Percentiles rank a stretch among this genome's conserved stretches.
These are phyloP conservation scores for Peniophora sp. DNA, from an alignment of 1,284 basidiomycete species.

Conservation along the genomic window DNA sequence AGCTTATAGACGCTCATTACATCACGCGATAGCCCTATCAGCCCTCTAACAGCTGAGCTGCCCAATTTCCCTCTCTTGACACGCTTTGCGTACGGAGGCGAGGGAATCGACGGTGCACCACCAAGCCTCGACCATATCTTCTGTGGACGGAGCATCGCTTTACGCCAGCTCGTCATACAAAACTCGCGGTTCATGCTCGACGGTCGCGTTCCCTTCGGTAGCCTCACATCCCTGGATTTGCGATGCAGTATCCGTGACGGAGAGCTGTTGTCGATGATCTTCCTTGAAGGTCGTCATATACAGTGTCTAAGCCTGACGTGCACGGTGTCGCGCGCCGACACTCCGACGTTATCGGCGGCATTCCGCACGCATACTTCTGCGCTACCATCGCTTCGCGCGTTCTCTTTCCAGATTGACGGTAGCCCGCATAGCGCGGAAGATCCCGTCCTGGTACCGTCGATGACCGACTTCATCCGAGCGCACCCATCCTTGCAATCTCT, in stretches of 20 bases:
- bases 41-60: conserved; percentile 15
- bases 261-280: conserved; percentile 48
- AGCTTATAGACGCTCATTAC: background rate
- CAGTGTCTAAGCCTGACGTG: conserved; percentile 51
- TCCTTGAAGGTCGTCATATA: conserved; percentile 51
- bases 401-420: conserved; percentile 34
- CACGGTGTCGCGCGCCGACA: conserved; percentile 28
- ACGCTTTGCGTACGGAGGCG: conserved; percentile 44
- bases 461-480: conserved; percentile 58
- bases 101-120: conserved; percentile 26
- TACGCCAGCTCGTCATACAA: conserved; percentile 49
- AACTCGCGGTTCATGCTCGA: conserved; percentile 53
- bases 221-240: conserved; percentile 58
- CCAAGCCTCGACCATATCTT: conserved; percentile 38
- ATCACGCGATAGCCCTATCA: conserved; percentile 6
- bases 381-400: conserved; percentile 57
- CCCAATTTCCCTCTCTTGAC: conserved; percentile 51
- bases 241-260: conserved; percentile 43
- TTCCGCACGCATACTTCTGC: conserved; percentile 34
- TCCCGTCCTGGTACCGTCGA: conserved; percentile 56
- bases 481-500: conserved; percentile 44
- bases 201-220: conserved; percentile 41
- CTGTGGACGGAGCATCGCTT: conserved; percentile 40
- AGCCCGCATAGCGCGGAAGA: conserved; percentile 36
- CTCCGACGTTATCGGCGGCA: conserved; percentile 30